Evolutionary conservation across 257 asterid species (phyloP), one percentile per base, ranked within the genome.

Genomic region (Ocimum tenuiflorum): DNA sequence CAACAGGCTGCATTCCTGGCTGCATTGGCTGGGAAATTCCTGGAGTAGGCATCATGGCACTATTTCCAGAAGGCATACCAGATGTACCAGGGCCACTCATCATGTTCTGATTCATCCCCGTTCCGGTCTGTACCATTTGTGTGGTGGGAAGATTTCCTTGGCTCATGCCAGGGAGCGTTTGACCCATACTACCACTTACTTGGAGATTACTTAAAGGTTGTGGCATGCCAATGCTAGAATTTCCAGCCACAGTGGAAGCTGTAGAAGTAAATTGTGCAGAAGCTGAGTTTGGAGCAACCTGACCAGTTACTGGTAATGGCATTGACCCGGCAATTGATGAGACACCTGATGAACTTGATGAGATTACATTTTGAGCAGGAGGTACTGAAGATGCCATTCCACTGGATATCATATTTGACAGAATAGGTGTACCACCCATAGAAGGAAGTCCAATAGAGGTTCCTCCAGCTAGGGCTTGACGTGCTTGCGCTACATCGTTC

Each of bases 401-500:
- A 70, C 85, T 85, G 63, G 98, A 87, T 75, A 87, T 86, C 89
- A 89, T 81, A 77, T 83, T 91, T 46, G 98, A 85, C 46, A 89
- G 88, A 75, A 91, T 87, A 52, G 96, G 94, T 20, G 97, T 70
- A 42, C 86, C 94, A 24, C 90, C 91, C 82, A 82, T 85, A 50
- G 91, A 83, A 57, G 83, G 73, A 67, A 78, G 69, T 15, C 96
- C 96, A 13, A 84, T 84, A 65, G 96, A 86, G 57, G 96, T 78
- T 69, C 88, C 91, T 51, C 84, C 91, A 23, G 89, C 86, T 41
- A 90, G 81, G 58, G 83, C 96, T 68, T 84, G 97, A 65, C 94
- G 85, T 60, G 91, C 91, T 78, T 85, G 97, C 59, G 95, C 96
- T 61, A 85, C 91, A 71, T 82, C 91, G 57, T 94, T 94, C 78